Evolutionary conservation across 768 basidiomycete genomes (phyloP), one percentile per base, ranked within the genome.

Genomic region (Termitomyces sp.): DNA sequence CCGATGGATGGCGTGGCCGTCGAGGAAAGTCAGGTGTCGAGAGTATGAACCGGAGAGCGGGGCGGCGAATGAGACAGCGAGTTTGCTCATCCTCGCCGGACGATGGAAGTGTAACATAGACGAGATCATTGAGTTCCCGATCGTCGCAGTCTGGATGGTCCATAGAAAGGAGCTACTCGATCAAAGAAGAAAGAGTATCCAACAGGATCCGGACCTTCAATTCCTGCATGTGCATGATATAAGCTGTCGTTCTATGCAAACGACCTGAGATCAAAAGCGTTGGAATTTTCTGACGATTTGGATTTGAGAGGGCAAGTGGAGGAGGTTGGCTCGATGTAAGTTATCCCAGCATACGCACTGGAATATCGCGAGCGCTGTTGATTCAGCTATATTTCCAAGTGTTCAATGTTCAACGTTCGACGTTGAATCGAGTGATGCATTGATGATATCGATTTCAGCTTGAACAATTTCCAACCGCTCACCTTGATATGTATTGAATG

Each of bases 1-100:
- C 29, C 7, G 42, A 42, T 39, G 63, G 60, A 39, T 39, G 31
- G 18, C 35, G 29, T 41, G 56, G 58, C n/a, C 41, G 41, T 36
- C 38, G 33, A 40, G 60, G 58, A 35, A 60, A 64, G 11, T 36
- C 40, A 13, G 57, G 53, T 18, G 48, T 59, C 11, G 56, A 41
- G 32, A 61, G 20, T 33, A 63, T 56, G 35, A 43, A 32, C 32
- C 48, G 22, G 33, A 57, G 48, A 5, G 45, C 56, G 10, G 40
- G 40, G 18, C 57, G 57, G 5, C 57, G 47, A 15, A 61, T 50
- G 33, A 63, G 57, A 22, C 62, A 63, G n/a, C 56, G 45, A n/a
- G 60, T 57, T 54, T 56, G 57, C 4, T 51, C 56, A n/a, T 59
- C 56, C 23, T 56, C 46, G 16, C 52, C 39, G 11, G 38, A n/a